Conservation (phyloP, 257 asterid genomes). For the Solanum boliviense region DNA sequence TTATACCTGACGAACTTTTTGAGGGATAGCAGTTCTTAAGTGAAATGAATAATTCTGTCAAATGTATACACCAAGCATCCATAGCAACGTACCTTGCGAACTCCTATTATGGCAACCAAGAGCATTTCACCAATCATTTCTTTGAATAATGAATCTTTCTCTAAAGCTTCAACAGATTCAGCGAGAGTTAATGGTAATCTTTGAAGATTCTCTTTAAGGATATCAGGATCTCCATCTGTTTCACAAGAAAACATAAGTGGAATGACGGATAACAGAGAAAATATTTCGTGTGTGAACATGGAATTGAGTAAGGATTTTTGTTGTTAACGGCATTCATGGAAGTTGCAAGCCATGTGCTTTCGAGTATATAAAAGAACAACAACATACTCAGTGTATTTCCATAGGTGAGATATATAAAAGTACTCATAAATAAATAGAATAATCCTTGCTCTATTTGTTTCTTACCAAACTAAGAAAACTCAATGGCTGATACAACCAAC, state of each 20-base stretch:
- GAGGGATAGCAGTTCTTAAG: background rate
- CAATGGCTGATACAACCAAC: background rate
- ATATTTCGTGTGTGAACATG: background rate
- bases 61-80: background rate
- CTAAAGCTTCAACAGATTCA: conserved; percentile 82
- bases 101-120: conserved; percentile 51
- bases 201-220: conserved; percentile 42
- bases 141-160: conserved; percentile 37
- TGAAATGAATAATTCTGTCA: background rate
- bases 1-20: background rate
- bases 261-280: background rate
- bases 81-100: conserved; percentile 56
- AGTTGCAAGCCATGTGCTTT: background rate
- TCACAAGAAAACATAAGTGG: background rate
- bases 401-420: no score
- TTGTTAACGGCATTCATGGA: background rate
- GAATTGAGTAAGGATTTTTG: background rate
- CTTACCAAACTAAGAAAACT: background rate
- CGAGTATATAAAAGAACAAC: background rate
- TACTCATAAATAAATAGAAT: background rate
- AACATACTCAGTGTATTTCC: no score
- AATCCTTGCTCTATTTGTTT: background rate
- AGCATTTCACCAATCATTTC: conserved; percentile 77
- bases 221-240: conserved; percentile 78
- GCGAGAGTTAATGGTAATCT: conserved; percentile 69